Evolutionary conservation across 225 moss, liverwort and hornwort species (phyloP), one percentile per base, ranked within the genome.

Genomic region (Sphagnum tenellum): DNA sequence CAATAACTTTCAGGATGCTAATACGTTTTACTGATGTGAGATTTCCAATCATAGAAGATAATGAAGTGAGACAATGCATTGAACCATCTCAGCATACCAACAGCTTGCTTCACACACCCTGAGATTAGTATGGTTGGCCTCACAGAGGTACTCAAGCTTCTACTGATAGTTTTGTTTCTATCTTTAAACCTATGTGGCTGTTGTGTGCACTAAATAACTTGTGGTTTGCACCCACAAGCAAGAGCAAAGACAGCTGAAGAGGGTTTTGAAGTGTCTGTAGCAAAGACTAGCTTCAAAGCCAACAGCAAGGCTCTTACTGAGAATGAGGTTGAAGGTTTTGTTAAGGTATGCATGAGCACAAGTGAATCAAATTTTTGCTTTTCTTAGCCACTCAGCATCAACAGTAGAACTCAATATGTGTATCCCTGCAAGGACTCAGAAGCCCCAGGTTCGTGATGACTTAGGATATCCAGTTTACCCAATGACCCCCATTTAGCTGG

Each of bases 101-200:
- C 96, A 59, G 92, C 96, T 68, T 96, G 96, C 78, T 96, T 92
- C 61, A 96, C 96, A 12, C 96, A 96, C 69, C 96, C 96, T 61
- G 96, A 96, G 76, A 96, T 96, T 63, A 96, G 96, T 63, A 92
- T 96, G 92, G 96, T 88, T 79, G 96, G 96, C 61, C 73, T 96
- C 66, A 96, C 96, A 58, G 96, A 96, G 87, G 94, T 82, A 45
- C 44, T 55, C 29, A 29, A 29, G 29, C 29, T 29, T 29, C 29
- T 29, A 29, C 10, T 65, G 8, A 3, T 56, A 3, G 10, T 14
- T 66, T 44, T 2, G 14, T 69, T 62, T 44, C 50, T 5, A 12
- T 29, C 53, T 61, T 29, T 29, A 29, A 29, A 9, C 14, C 49
- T 57, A n/a, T 57, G 12, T 47, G 14, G 4, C 58, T 58, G 13